Evolutionary conservation across 2,329 filamentous ascomycete species (phyloP).

Genomic region (Pezicula carpinea): DNA sequence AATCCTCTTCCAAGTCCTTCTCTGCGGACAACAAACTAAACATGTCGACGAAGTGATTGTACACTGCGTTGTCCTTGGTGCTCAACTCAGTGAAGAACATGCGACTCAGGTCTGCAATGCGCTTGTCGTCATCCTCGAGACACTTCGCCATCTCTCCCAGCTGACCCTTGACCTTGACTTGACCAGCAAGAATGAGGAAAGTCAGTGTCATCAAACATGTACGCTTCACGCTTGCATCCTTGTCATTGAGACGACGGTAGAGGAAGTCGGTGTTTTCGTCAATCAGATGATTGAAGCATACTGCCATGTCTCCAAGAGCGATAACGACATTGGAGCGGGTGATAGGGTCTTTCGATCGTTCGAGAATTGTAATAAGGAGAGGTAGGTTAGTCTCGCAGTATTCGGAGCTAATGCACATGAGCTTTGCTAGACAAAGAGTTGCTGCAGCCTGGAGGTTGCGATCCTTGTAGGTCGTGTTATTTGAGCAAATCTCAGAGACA

Average conservation of each 20-base stretch:
- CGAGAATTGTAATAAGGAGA: slow-evolving; percentile 95
- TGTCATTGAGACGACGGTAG: slow-evolving; percentile 87
- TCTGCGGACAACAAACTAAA: slow-evolving; percentile 89
- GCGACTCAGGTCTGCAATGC: slow-evolving; percentile 85
- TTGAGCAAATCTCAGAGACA: slow-evolving; percentile 88
- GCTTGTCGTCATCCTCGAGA: slow-evolving; percentile 90
- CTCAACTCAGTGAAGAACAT: slow-evolving; percentile 99
- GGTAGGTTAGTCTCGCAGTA: slow-evolving; percentile 93
- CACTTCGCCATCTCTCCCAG: slow-evolving; percentile 99
- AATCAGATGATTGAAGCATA: slow-evolving; percentile 98
- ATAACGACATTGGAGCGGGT: slow-evolving; percentile 96
- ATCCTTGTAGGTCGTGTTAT: slow-evolving; percentile 89
- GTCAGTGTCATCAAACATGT: slow-evolving; percentile 98
- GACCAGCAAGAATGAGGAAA: slow-evolving; percentile 92
- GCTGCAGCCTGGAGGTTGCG: slow-evolving; percentile 88
- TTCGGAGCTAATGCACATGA: slow-evolving; percentile 97
- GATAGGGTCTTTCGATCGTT: slow-evolving; percentile 85
- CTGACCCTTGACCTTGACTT: slow-evolving; percentile 99
- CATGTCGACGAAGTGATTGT: slow-evolving; percentile 99
- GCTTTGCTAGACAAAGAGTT: slow-evolving; percentile 89
- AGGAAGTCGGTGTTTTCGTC: slow-evolving; percentile 99
- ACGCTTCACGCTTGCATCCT: slow-evolving; percentile 84
- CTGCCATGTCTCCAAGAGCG: slow-evolving; percentile 96
- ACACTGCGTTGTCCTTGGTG: slow-evolving; percentile 97
- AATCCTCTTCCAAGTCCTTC: slow-evolving; percentile 74